Evolutionary conservation across 2,329 filamentous ascomycete genomes (phyloP), one percentile per base, ranked within the genome.

Genomic region (Aspergillus calidoustus): DNA sequence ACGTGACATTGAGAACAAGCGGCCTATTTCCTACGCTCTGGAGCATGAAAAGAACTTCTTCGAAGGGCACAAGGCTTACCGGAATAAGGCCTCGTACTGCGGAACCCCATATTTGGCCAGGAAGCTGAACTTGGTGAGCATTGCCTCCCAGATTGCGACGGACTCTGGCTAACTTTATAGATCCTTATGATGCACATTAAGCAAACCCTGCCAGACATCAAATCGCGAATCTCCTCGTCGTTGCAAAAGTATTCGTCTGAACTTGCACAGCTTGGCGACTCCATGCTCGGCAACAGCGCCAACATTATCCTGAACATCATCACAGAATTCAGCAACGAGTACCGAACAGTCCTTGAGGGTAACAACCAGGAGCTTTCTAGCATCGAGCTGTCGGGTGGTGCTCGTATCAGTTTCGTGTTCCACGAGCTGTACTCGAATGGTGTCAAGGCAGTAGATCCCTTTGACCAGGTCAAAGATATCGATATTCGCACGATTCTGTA

Each of bases 181-280:
- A 98, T 99, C 74, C 86, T 99, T 70, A 98, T 99, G 94, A 99
- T 99, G 95, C 95, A 99, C 83, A 99, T 99, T 84, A 99, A 99
- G 82, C 94, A 99, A 82, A 99, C 95, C 1, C 86, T 99, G 15
- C 95, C 95, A 46, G 95, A 99, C 75, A 99, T 99, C 84, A 99
- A 99, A 82, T 92, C 91, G 15, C 91, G 96, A 66, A 99, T 99
- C 71, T 87, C 91, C n/a, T 91, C 91, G 68, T 97, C 94, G 15
- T 83, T 99, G 63, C 90, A 93, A 75, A 99, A 99, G 77, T 99
- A 99, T 79, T 84, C 87, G 4, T 80, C 87, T 47, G 95, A 99
- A 78, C 85, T 99, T 23, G 83, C 87, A 60, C 88, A 89, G 64
- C 85, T 99, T 13, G 95, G 96, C 23, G 94, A 96, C 66, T 97